Evolutionary conservation across 1,139 yeast species (phyloP), one percentile per base, ranked within the genome.

Genomic region (Debaryomycetaceae sp.): DNA sequence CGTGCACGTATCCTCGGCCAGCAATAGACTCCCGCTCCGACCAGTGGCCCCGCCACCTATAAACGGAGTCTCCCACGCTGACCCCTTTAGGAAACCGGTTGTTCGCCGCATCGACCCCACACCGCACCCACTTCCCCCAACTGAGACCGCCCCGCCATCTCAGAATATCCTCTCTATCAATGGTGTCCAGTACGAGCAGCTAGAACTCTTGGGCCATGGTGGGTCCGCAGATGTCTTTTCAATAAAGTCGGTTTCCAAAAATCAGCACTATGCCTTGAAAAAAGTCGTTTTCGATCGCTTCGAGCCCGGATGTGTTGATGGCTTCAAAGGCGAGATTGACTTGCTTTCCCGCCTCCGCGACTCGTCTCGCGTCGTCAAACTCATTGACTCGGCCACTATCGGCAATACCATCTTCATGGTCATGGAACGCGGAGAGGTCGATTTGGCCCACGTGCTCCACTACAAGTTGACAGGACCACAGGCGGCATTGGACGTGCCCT

Each of bases 401-500:
- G 73, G 71, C 23, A 74, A 79, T 0, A 65, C 77, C 2, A 65
- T 87, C 20, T 68, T 70, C 42, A 58, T 87, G 37, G 82, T 90
- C 1, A 85, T 90, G 96, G 98, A 90, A 53, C 82, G 93, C 46
- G 98, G 98, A 15, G 96, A 90, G 41, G 71, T 81, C 31, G 98
- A 90, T 49, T 56, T 90, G 23, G 92, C 95, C 0, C 86, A 77
- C 43, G 87, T 87, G 8, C 62, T 90, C 32, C 73, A 75, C 28
- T 72, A 69, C 30, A 62, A 82, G 32, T 44, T 68, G 11, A 58
- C 59, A 25, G 45, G 54, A 39, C 8, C 8, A 8, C 43, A 43
- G n/a, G 39, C 41, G 6, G 69, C 77, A 1, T 58, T 83, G 37
- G 95, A 87, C 47, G 44, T 79, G 28, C 76, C 77, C 35, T 86